These are phyloP conservation scores for Castanospermum australe DNA, from an alignment of 306 rosid genomes.

Conservation along the genomic window DNA sequence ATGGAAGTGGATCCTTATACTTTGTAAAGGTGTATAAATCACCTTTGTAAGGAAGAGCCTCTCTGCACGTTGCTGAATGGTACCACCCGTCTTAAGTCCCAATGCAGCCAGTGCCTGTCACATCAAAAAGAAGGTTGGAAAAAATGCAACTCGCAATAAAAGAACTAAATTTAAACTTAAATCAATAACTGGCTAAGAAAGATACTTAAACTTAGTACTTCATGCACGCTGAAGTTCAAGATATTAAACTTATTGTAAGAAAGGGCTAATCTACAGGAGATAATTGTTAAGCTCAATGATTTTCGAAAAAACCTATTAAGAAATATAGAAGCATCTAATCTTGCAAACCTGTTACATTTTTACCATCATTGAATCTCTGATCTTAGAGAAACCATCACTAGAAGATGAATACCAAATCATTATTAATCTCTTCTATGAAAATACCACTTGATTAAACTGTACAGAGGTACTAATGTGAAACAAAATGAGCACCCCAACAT, in stretches of 20 bases:
- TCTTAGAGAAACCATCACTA: too few relatives aligned
- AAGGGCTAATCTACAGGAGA: background rate
- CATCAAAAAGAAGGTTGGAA: background rate
- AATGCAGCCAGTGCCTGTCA: slow-evolving; percentile 74
- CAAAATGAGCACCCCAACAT: too few relatives aligned
- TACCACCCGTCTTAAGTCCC: slow-evolving; percentile 92
- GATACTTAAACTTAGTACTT: background rate
- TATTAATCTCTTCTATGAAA: too few relatives aligned
- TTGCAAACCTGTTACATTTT: background rate
- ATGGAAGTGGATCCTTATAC: background rate
- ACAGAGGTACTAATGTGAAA: too few relatives aligned
- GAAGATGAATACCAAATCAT: too few relatives aligned
- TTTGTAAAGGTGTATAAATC: background rate
- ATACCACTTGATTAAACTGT: too few relatives aligned
- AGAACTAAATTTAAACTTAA: background rate
- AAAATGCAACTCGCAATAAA: background rate
- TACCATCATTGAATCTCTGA: background rate
- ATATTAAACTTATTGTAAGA: background rate
- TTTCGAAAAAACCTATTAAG: too few relatives aligned
- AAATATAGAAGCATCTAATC: background rate
- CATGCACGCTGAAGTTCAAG: slow-evolving; percentile 5
- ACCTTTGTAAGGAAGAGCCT: slow-evolving; percentile 97
- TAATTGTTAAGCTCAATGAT: background rate
- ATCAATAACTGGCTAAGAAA: slow-evolving; percentile 1
- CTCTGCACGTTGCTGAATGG: slow-evolving; percentile 95